Evolutionary conservation across 148 eudicot genomes (phyloP).

Genomic region (Mesembryanthemum crystallinum): DNA sequence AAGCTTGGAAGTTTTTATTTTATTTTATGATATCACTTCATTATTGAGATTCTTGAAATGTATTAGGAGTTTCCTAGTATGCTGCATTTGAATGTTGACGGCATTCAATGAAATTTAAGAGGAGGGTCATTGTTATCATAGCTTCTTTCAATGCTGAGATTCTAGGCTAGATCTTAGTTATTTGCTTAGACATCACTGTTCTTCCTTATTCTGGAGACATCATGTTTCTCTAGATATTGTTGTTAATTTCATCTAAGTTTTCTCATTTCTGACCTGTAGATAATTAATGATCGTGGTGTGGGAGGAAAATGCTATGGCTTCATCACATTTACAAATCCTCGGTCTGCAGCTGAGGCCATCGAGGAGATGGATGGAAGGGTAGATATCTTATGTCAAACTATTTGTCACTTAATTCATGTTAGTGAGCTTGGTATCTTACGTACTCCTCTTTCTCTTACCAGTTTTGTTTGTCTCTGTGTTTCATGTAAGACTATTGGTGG

Average conservation of each 20-base stretch:
- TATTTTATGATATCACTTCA: not conserved
- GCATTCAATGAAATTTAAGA: not conserved
- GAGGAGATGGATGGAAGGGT: slow-evolving; percentile 82
- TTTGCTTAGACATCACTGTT: not conserved
- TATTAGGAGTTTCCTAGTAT: not conserved
- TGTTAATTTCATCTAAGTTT: not conserved
- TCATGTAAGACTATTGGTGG: slow-evolving; percentile 67
- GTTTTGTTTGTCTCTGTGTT: slow-evolving; percentile 1
- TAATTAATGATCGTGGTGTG: slow-evolving; percentile 61
- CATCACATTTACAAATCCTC: slow-evolving; percentile 83
- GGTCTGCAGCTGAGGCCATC: slow-evolving; percentile 77
- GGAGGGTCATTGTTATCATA: not conserved
- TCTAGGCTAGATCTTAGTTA: not conserved
- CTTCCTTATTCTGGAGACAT: not conserved
- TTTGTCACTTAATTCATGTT: not conserved
- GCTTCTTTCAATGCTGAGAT: not conserved
- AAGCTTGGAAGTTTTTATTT: not conserved
- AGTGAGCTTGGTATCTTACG: not conserved
- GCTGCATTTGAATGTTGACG: not conserved
- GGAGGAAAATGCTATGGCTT: slow-evolving; percentile 94
- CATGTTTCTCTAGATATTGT: not conserved
- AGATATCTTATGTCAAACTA: slow-evolving; percentile 2
- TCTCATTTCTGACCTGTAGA: slow-evolving; percentile 36
- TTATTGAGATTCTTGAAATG: not conserved
- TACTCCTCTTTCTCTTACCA: not conserved